Conservation (phyloP, 208 protist species). For the Trypanosoma platydactyli region DNA sequence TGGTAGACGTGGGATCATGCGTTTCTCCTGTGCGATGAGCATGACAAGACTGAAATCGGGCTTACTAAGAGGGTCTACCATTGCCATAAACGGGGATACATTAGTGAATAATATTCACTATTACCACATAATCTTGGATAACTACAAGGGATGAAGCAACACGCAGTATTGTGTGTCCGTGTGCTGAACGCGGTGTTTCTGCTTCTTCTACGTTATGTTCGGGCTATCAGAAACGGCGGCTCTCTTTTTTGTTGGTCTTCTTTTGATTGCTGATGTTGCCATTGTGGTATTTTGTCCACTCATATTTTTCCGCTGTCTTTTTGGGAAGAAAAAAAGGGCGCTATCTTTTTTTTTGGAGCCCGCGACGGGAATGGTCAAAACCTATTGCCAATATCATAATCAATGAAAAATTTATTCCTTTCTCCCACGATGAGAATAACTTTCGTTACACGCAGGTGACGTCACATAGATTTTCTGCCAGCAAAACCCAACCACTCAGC, state of each 20-base stretch:
- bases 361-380: neutral
- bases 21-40: conserved; percentile 45
- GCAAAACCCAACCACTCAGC: too few species aligned
- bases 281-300: conserved; percentile 31
- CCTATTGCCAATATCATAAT: neutral
- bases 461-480: too few species aligned
- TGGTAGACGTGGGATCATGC: conserved; percentile 32
- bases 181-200: conserved; percentile 53
- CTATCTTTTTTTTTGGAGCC: conserved; percentile 9
- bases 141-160: conserved; percentile 54
- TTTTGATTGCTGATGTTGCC: conserved; percentile 40
- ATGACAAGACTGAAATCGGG: conserved; percentile 31
- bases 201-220: conserved; percentile 35
- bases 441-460: too few species aligned
- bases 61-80: conserved; percentile 13
- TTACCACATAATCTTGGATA: conserved; percentile 70
- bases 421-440: too few species aligned
- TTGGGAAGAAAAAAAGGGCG: conserved; percentile 19
- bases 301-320: conserved; percentile 33
- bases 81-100: conserved; percentile 44
- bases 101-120: conserved; percentile 51
- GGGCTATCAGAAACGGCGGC: conserved; percentile 36
- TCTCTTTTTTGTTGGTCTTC: conserved; percentile 35
- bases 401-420: neutral
- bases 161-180: conserved; percentile 28